phyloP scores from a whole-genome alignment of 495 filamentous ascomycete species.

The Paragyromitra xinjiangensis region DNA sequence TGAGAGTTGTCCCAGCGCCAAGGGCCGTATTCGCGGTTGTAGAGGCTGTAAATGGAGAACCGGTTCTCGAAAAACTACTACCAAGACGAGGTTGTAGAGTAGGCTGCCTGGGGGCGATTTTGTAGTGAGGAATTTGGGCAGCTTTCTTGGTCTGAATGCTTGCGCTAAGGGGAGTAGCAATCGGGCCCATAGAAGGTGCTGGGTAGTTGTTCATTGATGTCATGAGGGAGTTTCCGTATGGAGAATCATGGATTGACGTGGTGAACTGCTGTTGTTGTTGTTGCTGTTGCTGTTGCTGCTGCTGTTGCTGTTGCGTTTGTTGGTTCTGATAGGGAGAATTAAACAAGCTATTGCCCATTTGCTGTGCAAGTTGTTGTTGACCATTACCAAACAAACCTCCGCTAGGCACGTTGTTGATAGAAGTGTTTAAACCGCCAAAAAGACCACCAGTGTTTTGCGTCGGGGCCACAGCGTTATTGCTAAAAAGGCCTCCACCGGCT shows the following conservation, averaged over 20 bases:
- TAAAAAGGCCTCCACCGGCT: constrained; percentile 62
- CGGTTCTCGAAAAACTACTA: constrained; percentile 63
- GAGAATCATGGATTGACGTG: constrained; percentile 77
- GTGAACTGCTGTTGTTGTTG: constrained; percentile 71
- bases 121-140: constrained; percentile 80
- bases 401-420: constrained; percentile 60
- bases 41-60: constrained; percentile 53
- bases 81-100: constrained; percentile 76
- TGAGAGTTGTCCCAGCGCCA: constrained; percentile 44
- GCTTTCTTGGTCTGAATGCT: constrained; percentile 78
- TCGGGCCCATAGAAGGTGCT: constrained; percentile 52
- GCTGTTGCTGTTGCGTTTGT: constrained; percentile 23
- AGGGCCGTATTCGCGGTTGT: constrained; percentile 45
- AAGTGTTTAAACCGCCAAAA: constrained; percentile 63
- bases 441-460: constrained; percentile 63
- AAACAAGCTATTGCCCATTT: constrained; percentile 56
- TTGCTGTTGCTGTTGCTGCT: constrained; percentile 56
- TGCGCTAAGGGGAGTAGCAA: constrained; percentile 68
- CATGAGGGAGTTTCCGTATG: constrained; percentile 77
- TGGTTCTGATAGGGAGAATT: constrained; percentile 37
- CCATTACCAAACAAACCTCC: constrained; percentile 60
- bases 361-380: constrained; percentile 63
- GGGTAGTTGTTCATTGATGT: constrained; percentile 45
- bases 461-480: constrained; percentile 60
- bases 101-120: constrained; percentile 80